Percentiles rank a stretch among this genome's conserved stretches.
phyloP scores from a whole-genome alignment of 2,329 filamentous ascomycete genomes.

The Fonsecaea erecta region DNA sequence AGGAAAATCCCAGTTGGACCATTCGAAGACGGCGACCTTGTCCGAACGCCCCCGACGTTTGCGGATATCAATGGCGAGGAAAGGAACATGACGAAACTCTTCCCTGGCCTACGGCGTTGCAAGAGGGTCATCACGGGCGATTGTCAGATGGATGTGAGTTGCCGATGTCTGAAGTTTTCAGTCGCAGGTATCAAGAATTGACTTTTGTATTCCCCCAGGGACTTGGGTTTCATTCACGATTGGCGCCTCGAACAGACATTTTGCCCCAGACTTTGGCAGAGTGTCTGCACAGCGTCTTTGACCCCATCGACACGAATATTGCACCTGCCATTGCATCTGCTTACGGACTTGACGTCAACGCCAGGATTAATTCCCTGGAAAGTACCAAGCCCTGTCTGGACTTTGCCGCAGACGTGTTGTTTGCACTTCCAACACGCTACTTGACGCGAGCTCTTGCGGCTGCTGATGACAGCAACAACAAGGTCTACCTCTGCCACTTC shows the following conservation, averaged over 20 bases:
- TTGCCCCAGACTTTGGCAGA: too few species aligned
- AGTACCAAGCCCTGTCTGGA: too few species aligned
- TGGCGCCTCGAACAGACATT: background rate
- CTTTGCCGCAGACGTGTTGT: too few species aligned
- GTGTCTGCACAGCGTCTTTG: too few species aligned
- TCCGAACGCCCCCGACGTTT: background rate
- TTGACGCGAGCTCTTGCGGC: background rate
- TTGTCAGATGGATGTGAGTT: background rate
- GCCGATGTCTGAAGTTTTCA: background rate
- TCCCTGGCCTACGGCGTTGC: too few species aligned
- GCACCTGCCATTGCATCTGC: too few species aligned
- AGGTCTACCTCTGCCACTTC: background rate
- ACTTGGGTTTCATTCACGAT: conserved; percentile 1
- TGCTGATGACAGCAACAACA: background rate
- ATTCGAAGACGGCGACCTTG: background rate
- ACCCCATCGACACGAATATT: too few species aligned
- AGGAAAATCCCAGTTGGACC: background rate
- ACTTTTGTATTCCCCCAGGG: conserved; percentile 1
- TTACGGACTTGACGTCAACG: too few species aligned
- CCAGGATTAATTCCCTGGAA: too few species aligned
- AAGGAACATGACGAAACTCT: too few species aligned
- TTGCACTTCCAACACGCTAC: background rate
- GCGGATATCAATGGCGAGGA: background rate
- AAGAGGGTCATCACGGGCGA: too few species aligned
- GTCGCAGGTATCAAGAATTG: background rate